A percentile compares a stretch with the other conserved stretches of the same genome.
These are phyloP conservation scores for Myxozyma kluyveri DNA, from an alignment of 805 yeast genomes.

Conservation along the genomic window DNA sequence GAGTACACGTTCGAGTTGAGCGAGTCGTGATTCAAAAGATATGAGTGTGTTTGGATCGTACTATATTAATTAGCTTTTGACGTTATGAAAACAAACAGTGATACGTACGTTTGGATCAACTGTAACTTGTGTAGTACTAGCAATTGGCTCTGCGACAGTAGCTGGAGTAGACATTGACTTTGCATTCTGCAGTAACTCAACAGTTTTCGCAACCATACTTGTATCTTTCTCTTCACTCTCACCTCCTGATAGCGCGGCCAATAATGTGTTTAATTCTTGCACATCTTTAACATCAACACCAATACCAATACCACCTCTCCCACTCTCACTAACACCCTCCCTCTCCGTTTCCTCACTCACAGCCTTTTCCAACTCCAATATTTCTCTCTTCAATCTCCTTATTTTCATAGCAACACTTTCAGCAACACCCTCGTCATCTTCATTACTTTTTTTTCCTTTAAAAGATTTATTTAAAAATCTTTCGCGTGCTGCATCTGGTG, in stretches of 20 bases:
- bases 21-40: conserved; percentile 14
- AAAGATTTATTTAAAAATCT: conserved; percentile 18
- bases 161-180: too few relatives aligned
- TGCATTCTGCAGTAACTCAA: too few relatives aligned
- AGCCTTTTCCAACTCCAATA: conserved; percentile 15
- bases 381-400: conserved; percentile 13
- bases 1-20: conserved; percentile 8
- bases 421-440: background rate
- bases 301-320: background rate
- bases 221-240: background rate
- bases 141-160: too few relatives aligned
- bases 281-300: background rate
- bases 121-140: too few relatives aligned
- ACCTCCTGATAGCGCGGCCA: too few relatives aligned
- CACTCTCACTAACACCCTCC: background rate
- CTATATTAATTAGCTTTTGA: background rate
- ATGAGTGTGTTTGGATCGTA: conserved; percentile 1
- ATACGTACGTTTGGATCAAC: too few relatives aligned
- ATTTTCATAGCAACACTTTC: conserved; percentile 19
- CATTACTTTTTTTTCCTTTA: background rate
- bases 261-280: background rate
- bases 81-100: background rate
- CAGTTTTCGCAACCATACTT: background rate
- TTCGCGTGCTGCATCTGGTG: conserved; percentile 25
- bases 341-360: background rate